phyloP scores from a whole-genome alignment of 192 early-diverging fungal species.

The Coemansia sp. region DNA sequence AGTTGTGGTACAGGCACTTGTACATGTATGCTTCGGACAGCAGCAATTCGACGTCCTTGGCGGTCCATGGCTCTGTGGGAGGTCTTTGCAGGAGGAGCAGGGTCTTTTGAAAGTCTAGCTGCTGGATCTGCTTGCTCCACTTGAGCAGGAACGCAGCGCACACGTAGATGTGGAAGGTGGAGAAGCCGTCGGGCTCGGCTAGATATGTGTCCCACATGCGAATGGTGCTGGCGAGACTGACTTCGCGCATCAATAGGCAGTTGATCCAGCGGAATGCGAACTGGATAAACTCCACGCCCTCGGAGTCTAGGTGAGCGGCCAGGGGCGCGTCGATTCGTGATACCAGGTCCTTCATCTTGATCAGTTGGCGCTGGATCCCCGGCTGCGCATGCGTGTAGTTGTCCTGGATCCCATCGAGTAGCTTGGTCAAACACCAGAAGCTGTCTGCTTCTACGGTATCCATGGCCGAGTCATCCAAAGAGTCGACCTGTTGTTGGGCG shows the following conservation, averaged over 20 bases:
- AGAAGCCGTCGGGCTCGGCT: conserved; percentile 67
- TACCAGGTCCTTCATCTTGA: conserved; percentile 85
- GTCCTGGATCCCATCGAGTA: conserved; percentile 98
- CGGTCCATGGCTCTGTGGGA: conserved; percentile 82
- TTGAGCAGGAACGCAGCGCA: conserved; percentile 97
- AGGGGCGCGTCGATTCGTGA: conserved; percentile 81
- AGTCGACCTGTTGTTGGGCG: conserved; percentile 1
- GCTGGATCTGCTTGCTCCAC: conserved; percentile 81
- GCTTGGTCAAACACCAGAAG: conserved; percentile 95
- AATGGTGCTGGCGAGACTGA: conserved; percentile 80
- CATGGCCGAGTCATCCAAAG: conserved; percentile 56
- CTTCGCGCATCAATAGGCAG: conserved; percentile 95
- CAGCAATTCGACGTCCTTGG: conserved; percentile 91
- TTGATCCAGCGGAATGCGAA: conserved; percentile 99
- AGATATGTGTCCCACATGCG: conserved; percentile 99
- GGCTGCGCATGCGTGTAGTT: conserved; percentile 98
- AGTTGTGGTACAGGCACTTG: conserved; percentile 92
- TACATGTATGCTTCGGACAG: conserved; percentile 96
- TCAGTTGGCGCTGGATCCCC: conserved; percentile 91
- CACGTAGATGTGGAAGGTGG: conserved; percentile 96
- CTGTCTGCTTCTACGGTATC: conserved; percentile 87
- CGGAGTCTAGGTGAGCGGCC: conserved; percentile 74
- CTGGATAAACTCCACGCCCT: conserved; percentile 97
- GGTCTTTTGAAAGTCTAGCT: conserved; percentile 91
- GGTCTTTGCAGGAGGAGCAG: conserved; percentile 91